Evolutionary conservation across 768 basidiomycete genomes (phyloP), one percentile per base, ranked within the genome.

Genomic region (Naganishia friedmannii): DNA sequence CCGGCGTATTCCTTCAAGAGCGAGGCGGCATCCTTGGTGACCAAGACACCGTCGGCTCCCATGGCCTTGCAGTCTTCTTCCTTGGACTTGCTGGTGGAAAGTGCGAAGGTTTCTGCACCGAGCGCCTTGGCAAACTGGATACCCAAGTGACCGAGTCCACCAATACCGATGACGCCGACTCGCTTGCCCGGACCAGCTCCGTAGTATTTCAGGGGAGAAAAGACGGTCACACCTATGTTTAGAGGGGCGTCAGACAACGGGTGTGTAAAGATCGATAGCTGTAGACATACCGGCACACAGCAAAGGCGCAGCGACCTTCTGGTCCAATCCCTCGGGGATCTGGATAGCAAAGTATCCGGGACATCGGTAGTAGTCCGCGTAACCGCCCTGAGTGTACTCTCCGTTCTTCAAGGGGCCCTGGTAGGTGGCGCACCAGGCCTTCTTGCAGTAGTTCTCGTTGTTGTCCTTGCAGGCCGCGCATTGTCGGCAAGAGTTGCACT

Each of bases 251-350:
- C 2, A 58, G 34, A 39, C 15, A 23, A 34, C 57, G 32, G 34
- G 17, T 9, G 31, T 12, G 28, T 21, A 17, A 28, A 2, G 28
- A 6, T 17, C 7, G 1, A 29, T 53, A 15, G 28, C 17, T 74
- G 54, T 2, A 39, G 4, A 63, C 60, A 46, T 29, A 63, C 60
- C 78, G 21, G 71, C 78, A 54, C 78, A 79, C 42, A 78, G 57
- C 45, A 78, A 68, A 0, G 77, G 76, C 13, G 78, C 78, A 5
- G 77, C 78, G 8, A 70, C 68, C 3, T 74, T 37, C 82, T 82
- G 74, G 80, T 87, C 68, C 84, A 85, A 65, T 82, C 83, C 21
- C 78, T 89, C 15, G 87, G 88, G 89, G 86, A 89, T 32, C 74
- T 90, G 68, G 84, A 88, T 76, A 78, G 82, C 42, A 88, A 91